Evolutionary conservation across 192 early-diverging fungal genomes (phyloP), one percentile per base, ranked within the genome.

Genomic region (Dimargaris verticillata): DNA sequence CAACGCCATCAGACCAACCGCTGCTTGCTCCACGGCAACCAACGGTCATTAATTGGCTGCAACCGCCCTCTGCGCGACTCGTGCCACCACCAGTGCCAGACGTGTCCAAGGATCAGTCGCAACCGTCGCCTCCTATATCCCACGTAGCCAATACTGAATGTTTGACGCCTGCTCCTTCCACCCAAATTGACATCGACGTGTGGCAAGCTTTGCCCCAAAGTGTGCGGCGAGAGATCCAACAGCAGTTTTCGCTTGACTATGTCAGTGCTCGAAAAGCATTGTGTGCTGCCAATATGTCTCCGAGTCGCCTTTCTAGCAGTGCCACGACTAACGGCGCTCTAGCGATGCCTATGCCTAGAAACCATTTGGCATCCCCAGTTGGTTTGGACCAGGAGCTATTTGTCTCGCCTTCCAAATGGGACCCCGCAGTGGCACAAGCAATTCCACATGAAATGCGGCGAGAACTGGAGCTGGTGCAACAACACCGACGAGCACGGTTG

Each of bases 131-230:
- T 6, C 12, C 22, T n/a, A 52, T 18, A 52, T 4, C 11, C 17
- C 5, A 4, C 11, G 3, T 24, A 20, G 22, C 20, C 2, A 20
- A 24, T 25, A 4, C 3, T 1, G 20, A 20, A 18, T 12, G 17
- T 12, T 20, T 20, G 53, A n/a, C 20, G n/a, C 42, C 57, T 1
- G 57, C 41, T 7, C 57, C 57, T 24, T 59, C 57, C 20, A 18
- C 57, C 26, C 57, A 43, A n/a, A 59, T 59, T 18, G 42, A 38
- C n/a, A 25, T 15, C 33, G 57, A 59, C 6, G 57, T 59, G 17
- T 59, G 57, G 57, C 38, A 38, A 25, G 7, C 20, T n/a, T n/a
- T 59, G 11, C 57, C 57, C 17, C 18, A 41, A 13, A 59, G 20
- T n/a, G 2, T 59, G 33, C 15, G 25, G 57, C 14, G 42, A 44